Percentiles rank a stretch among this genome's conserved stretches.
These are phyloP conservation scores for Pleurozium schreberi DNA, from an alignment of 225 moss, liverwort and hornwort genomes.

Conservation along the genomic window DNA sequence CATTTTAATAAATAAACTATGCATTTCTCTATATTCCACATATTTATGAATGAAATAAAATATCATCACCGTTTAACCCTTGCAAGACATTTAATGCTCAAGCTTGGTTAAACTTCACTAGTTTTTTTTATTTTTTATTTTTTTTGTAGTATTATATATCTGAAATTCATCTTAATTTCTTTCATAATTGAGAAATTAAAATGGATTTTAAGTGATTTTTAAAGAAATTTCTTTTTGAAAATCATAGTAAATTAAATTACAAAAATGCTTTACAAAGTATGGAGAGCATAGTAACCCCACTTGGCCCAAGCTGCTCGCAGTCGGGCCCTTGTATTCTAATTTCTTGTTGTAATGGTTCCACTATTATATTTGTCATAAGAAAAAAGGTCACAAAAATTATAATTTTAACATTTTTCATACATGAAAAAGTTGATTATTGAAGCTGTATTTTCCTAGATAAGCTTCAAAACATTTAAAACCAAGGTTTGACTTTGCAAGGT, in stretches of 20 bases:
- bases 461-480: background rate
- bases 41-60: background rate
- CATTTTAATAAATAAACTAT: background rate
- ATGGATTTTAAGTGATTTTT: background rate
- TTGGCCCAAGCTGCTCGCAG: too few relatives aligned
- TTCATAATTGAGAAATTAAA: too few relatives aligned
- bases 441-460: background rate
- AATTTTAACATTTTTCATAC: too few relatives aligned
- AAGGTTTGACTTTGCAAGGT: background rate
- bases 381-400: too few relatives aligned
- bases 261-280: too few relatives aligned
- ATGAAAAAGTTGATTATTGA: too few relatives aligned
- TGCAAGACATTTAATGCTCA: accelerated
- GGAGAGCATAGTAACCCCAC: too few relatives aligned
- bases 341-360: too few relatives aligned
- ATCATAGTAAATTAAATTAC: too few relatives aligned
- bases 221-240: background rate
- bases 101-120: accelerated
- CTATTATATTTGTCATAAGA: too few relatives aligned
- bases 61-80: background rate
- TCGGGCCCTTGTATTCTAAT: too few relatives aligned
- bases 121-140: background rate
- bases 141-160: accelerated
- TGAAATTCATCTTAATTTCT: accelerated
- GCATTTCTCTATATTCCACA: background rate